Conservation (phyloP, 2,329 filamentous ascomycete genomes). For the Lachnellula occidentalis region DNA sequence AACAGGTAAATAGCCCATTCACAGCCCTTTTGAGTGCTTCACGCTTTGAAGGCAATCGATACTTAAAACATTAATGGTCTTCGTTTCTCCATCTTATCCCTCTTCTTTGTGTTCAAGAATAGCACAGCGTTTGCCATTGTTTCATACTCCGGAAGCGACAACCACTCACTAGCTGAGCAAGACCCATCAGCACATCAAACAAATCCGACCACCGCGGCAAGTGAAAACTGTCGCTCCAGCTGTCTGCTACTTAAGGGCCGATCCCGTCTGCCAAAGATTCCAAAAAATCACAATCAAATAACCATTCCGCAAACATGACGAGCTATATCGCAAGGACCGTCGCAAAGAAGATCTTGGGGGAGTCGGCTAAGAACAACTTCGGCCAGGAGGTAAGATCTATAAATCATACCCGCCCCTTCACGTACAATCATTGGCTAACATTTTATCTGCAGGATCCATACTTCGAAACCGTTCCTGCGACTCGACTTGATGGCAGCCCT, state of each 20-base stretch:
- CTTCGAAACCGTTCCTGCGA: constrained; percentile 76
- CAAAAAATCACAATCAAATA: constrained; percentile 4
- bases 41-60: neutral
- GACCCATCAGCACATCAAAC: neutral
- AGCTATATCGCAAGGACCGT: constrained; percentile 48
- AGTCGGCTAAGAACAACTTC: constrained; percentile 52
- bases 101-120: neutral
- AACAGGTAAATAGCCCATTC: neutral
- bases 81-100: neutral
- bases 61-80: neutral
- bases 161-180: neutral
- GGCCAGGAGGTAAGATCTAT: constrained; percentile 45
- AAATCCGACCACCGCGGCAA: neutral
- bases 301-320: constrained; percentile 42
- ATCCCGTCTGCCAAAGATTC: neutral
- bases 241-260: constrained; percentile 12
- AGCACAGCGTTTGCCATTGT: neutral
- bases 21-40: neutral
- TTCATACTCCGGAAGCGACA: neutral
- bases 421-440: constrained; percentile 8
- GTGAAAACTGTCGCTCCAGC: neutral
- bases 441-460: constrained; percentile 67
- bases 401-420: neutral
- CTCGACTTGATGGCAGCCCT: constrained; percentile 58
- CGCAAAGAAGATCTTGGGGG: constrained; percentile 51